These are phyloP conservation scores for Colletotrichum camelliae DNA, from an alignment of 2,329 filamentous ascomycete genomes.

Conservation along the genomic window DNA sequence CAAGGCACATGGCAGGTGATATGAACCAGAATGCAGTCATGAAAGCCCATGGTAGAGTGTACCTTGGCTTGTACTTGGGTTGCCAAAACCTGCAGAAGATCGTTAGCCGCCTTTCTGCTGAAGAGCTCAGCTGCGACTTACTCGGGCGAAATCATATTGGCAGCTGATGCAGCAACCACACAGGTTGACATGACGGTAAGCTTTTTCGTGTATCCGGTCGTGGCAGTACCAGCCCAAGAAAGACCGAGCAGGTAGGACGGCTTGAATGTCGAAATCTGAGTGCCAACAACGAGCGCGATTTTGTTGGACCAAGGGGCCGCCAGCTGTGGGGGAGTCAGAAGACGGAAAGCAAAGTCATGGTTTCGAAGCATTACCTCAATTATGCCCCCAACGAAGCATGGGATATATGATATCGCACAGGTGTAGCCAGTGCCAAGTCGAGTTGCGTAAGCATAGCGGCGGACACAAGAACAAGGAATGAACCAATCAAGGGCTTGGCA, in stretches of 20 bases:
- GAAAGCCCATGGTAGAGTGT: conserved; percentile 26
- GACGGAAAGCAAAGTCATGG: background rate
- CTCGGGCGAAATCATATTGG: conserved; percentile 34
- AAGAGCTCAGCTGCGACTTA: conserved; percentile 7
- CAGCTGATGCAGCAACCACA: conserved; percentile 26
- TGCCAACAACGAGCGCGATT: conserved; percentile 30
- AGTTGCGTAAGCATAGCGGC: conserved; percentile 26
- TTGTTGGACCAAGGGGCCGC: conserved; percentile 30
- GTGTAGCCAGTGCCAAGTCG: conserved; percentile 28
- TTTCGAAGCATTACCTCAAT: conserved; percentile 19
- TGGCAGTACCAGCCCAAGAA: conserved; percentile 30
- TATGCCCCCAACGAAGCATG: conserved; percentile 27
- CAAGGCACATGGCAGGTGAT: conserved; percentile 27
- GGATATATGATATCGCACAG: conserved; percentile 29
- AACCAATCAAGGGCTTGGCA: conserved; percentile 23
- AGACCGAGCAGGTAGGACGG: conserved; percentile 31
- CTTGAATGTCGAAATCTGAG: conserved; percentile 33
- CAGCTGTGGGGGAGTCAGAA: conserved; percentile 3
- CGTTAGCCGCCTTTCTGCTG: background rate
- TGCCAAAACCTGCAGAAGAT: conserved; percentile 26
- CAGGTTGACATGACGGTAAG: conserved; percentile 27
- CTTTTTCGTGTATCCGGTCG: conserved; percentile 28
- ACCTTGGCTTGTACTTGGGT: conserved; percentile 25
- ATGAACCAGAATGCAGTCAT: conserved; percentile 31
- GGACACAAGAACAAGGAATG: conserved; percentile 24